Conservation (phyloP, 2,329 filamentous ascomycete species). For the Cladosporium colombiae region DNA sequence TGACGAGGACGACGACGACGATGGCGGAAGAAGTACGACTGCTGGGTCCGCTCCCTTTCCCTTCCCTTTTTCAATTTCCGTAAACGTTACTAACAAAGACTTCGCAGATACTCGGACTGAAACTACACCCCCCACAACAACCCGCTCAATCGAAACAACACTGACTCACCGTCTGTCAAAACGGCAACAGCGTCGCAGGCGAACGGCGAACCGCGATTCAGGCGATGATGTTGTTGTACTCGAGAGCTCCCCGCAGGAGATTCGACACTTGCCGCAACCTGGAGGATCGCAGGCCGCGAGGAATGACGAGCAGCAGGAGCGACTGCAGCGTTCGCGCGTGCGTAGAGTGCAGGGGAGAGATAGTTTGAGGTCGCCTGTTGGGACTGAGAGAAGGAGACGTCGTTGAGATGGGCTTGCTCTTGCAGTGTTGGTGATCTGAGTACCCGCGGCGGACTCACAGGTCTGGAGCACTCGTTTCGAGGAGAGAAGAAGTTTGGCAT, state of each 20-base stretch:
- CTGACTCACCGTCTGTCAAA: conserved; percentile 14
- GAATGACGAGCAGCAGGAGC: conserved; percentile 10
- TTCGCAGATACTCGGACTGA: conserved; percentile 25
- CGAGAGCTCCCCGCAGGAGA: background rate
- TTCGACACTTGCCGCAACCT: background rate
- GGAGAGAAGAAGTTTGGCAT: no score
- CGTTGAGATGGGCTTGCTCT: background rate
- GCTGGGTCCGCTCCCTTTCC: conserved; percentile 29
- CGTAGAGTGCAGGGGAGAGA: conserved; percentile 16
- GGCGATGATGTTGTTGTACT: background rate
- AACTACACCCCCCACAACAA: conserved; percentile 9
- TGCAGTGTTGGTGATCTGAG: background rate
- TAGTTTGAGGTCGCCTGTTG: conserved; percentile 3
- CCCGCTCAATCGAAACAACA: conserved; percentile 3
- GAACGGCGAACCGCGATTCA: conserved; percentile 6
- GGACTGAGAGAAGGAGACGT: background rate
- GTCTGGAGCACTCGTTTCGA: background rate
- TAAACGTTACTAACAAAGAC: conserved; percentile 20
- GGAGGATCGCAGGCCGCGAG: background rate
- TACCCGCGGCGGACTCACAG: background rate
- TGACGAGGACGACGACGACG: conserved; percentile 16
- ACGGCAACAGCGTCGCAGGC: conserved; percentile 7
- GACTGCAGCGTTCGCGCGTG: conserved; percentile 4
- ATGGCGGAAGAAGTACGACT: conserved; percentile 26
- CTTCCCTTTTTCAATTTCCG: background rate